Evolutionary conservation across 331 rosid species (phyloP).

Genomic region (Pyrus hybrid): DNA sequence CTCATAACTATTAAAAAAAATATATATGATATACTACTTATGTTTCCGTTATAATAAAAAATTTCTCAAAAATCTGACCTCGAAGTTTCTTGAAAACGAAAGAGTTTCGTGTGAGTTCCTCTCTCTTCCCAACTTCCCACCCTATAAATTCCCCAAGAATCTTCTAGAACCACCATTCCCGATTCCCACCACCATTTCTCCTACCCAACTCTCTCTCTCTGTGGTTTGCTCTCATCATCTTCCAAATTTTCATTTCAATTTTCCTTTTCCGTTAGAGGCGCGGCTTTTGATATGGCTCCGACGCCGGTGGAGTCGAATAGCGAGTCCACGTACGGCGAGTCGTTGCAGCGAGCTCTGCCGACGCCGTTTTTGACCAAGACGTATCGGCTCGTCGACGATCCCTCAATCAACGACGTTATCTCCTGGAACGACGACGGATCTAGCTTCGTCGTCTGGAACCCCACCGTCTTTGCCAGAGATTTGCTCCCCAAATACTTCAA

Average conservation of each 20-base stretch:
- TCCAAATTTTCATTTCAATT: not conserved
- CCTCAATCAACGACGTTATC: constrained; percentile 58
- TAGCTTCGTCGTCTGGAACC: constrained; percentile 83
- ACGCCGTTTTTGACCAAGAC: constrained; percentile 86
- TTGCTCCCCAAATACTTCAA: constrained; percentile 77
- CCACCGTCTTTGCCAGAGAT: constrained; percentile 78
- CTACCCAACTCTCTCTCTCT: not conserved
- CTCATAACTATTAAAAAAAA: rapidly evolving
- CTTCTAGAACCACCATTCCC: constrained; percentile 55
- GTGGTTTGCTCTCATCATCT: not conserved
- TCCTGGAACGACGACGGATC: constrained; percentile 94
- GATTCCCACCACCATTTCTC: not conserved
- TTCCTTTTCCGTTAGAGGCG: not conserved
- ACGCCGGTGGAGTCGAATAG: constrained; percentile 38
- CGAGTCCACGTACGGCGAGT: constrained; percentile 36
- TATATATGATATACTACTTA: rapidly evolving
- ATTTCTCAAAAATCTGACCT: not conserved
- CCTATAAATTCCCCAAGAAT: constrained; percentile 31
- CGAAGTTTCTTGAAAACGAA: constrained; percentile 63
- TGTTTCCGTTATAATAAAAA: rapidly evolving
- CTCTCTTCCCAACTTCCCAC: too few species aligned
- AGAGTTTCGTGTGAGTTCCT: constrained; percentile 37
- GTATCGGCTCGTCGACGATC: constrained; percentile 68
- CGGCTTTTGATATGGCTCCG: constrained; percentile 29
- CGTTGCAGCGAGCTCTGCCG: constrained; percentile 50